Conservation (phyloP, 1,139 yeast species). For the Blastobotrys indianensis region DNA sequence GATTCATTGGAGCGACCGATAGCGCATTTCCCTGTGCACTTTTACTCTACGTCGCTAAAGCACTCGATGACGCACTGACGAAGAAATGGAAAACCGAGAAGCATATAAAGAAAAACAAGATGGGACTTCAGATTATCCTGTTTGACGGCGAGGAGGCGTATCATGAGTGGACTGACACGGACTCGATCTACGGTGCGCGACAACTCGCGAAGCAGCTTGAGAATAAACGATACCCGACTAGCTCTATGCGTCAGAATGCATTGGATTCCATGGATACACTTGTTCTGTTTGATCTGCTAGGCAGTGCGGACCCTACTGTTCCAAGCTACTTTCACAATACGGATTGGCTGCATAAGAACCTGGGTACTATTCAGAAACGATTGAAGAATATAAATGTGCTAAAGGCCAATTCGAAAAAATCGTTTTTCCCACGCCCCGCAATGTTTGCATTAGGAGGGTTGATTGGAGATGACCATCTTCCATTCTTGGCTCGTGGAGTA, state of each 20-base stretch:
- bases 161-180: conserved; percentile 43
- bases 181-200: conserved; percentile 52
- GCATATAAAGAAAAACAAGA: conserved; percentile 3
- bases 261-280: conserved; percentile 38
- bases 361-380: conserved; percentile 29
- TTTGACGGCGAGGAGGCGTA: conserved; percentile 60
- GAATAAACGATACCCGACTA: conserved; percentile 6
- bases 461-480: conserved; percentile 51
- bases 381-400: conserved; percentile 17
- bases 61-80: conserved; percentile 29
- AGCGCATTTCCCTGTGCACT: conserved; percentile 54
- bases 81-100: conserved; percentile 22
- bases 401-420: conserved; percentile 9
- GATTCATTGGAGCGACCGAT: conserved; percentile 55
- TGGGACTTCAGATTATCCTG: conserved; percentile 45
- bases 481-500: conserved; percentile 43
- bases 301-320: conserved; percentile 36
- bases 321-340: conserved; percentile 45
- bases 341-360: conserved; percentile 35
- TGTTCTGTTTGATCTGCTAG: conserved; percentile 47
- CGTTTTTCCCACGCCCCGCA: conserved; percentile 21
- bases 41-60: conserved; percentile 41
- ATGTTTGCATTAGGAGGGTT: conserved; percentile 25
- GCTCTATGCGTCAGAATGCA: conserved; percentile 16
- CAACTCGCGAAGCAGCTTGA: conserved; percentile 43